phyloP scores from a whole-genome alignment of 495 filamentous ascomycete species.

The Saxophila tyrrhenica region DNA sequence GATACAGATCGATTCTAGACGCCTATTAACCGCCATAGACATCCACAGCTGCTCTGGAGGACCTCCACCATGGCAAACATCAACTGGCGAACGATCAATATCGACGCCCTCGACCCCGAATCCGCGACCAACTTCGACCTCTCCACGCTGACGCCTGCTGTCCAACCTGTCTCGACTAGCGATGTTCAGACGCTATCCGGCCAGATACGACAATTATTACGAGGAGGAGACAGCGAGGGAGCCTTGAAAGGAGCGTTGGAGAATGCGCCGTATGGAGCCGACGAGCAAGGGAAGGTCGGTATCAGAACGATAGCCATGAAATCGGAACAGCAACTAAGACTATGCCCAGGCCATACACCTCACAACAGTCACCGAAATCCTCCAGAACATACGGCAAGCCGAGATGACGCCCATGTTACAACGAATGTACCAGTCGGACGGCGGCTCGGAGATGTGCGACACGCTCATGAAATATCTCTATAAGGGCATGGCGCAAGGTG shows the following conservation, averaged over 20 bases:
- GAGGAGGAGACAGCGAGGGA: constrained; percentile 74
- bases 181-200: constrained; percentile 61
- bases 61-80: constrained; percentile 40
- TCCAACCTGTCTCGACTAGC: constrained; percentile 51
- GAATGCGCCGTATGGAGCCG: constrained; percentile 58
- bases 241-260: constrained; percentile 71
- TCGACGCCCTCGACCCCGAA: constrained; percentile 83
- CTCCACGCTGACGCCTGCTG: constrained; percentile 62
- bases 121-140: constrained; percentile 77
- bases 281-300: constrained; percentile 60
- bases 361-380: constrained; percentile 69
- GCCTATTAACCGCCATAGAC: too few species aligned
- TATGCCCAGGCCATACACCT: constrained; percentile 60
- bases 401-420: constrained; percentile 80
- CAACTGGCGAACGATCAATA: constrained; percentile 89
- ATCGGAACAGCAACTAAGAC: too few species aligned
- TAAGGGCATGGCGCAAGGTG: constrained; percentile 19
- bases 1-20: too few species aligned
- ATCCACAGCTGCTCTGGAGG: too few species aligned
- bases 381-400: constrained; percentile 79
- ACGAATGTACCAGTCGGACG: constrained; percentile 57
- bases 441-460: constrained; percentile 62
- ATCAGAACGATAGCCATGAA: neutral
- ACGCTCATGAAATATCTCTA: constrained; percentile 72
- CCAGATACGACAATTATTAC: constrained; percentile 74